Percentiles rank a stretch among this genome's conserved stretches.
phyloP scores from a whole-genome alignment of 2,329 filamentous ascomycete species.

The Claviceps pusilla region DNA sequence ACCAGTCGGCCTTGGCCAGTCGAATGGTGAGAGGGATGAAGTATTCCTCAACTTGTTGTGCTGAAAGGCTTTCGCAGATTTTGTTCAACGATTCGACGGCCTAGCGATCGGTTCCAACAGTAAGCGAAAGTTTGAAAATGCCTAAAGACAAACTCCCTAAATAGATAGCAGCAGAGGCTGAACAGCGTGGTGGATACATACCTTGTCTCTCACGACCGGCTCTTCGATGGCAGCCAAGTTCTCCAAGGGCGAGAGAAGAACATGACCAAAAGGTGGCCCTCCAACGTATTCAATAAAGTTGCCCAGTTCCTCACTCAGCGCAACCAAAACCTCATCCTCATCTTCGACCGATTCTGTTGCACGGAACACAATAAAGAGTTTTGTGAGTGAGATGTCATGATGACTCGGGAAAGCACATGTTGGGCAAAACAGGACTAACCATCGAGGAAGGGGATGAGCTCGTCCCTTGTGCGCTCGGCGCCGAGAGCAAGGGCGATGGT shows the following conservation, averaged over 20 bases:
- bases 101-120: conserved; percentile 28
- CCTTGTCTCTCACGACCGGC: conserved; percentile 94
- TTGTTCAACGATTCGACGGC: conserved; percentile 99
- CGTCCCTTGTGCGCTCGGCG: conserved; percentile 89
- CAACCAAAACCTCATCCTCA: conserved; percentile 94
- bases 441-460: conserved; percentile 97
- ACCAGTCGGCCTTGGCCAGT: conserved; percentile 98
- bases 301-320: conserved; percentile 90
- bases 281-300: conserved; percentile 96
- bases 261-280: conserved; percentile 83
- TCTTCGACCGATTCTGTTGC: conserved; percentile 88
- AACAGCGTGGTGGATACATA: conserved; percentile 23
- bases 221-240: conserved; percentile 98
- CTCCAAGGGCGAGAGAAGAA: conserved; percentile 90
- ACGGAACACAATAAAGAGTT: neutral
- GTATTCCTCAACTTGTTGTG: conserved; percentile 88
- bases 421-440: conserved; percentile 44
- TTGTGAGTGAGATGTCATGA: conserved; percentile 6
- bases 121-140: conserved; percentile 1
- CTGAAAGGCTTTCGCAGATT: conserved; percentile 84
- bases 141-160: neutral
- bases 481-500: conserved; percentile 95
- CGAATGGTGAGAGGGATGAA: conserved; percentile 93
- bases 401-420: conserved; percentile 1
- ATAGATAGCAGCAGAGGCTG: neutral